phyloP scores from a whole-genome alignment of 2,329 filamentous ascomycete genomes.

The Cladosporium velox region DNA sequence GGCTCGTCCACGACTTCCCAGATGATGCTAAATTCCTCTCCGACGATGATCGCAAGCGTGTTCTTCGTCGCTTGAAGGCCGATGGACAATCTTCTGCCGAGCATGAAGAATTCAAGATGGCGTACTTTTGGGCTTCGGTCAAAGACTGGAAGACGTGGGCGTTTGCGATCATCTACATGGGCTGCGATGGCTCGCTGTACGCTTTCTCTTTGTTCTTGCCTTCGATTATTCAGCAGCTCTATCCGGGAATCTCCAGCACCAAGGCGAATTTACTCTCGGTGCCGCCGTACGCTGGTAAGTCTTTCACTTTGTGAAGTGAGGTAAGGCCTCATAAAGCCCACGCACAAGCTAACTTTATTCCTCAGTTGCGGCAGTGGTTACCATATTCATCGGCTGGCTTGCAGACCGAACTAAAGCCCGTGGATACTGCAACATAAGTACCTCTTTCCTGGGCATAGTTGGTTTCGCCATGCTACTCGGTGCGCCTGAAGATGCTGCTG shows the following conservation, averaged over 20 bases:
- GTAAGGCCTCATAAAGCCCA: not conserved
- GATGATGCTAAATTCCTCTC: conserved; percentile 68
- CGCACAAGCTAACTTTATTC: not conserved
- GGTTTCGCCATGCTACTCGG: conserved; percentile 81
- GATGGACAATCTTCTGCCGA: conserved; percentile 76
- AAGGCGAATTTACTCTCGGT: conserved; percentile 72
- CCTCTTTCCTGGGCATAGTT: conserved; percentile 68
- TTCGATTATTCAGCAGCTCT: conserved; percentile 66
- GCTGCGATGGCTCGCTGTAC: conserved; percentile 70
- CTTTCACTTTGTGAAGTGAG: not conserved
- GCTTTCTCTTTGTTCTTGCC: conserved; percentile 78
- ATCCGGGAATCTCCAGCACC: conserved; percentile 57
- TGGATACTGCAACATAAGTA: conserved; percentile 76
- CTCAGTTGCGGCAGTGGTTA: conserved; percentile 64
- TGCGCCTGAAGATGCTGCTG: conserved; percentile 54
- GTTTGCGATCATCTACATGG: conserved; percentile 77
- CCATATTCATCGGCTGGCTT: conserved; percentile 68
- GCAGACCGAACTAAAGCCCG: conserved; percentile 74
- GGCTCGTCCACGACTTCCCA: conserved; percentile 81
- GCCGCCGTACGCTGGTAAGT: conserved; percentile 65
- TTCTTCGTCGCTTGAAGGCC: conserved; percentile 67
- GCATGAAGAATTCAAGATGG: conserved; percentile 72
- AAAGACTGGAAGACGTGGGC: conserved; percentile 84
- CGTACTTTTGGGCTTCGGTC: conserved; percentile 70
- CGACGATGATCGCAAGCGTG: conserved; percentile 67